Evolutionary conservation across 148 eudicot genomes (phyloP).

Genomic region (Amaranthus hypochondriacus): DNA sequence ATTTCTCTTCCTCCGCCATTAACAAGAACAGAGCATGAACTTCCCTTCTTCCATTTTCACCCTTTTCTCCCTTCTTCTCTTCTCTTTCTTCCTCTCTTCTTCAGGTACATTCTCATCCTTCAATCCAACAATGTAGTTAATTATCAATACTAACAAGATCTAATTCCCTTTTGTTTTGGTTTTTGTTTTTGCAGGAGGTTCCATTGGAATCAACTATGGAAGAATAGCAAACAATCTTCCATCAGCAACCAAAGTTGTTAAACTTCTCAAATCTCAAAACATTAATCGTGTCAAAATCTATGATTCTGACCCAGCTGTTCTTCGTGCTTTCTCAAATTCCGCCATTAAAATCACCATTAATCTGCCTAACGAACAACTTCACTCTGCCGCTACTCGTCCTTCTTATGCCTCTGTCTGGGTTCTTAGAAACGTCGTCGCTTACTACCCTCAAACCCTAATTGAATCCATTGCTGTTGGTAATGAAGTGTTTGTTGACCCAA

Average conservation of each 20-base stretch:
- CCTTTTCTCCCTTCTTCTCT: neutral
- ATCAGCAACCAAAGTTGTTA: slow-evolving; percentile 52
- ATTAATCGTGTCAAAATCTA: slow-evolving; percentile 66
- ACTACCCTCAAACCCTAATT: slow-evolving; percentile 60
- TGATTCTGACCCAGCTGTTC: slow-evolving; percentile 81
- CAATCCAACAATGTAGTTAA: neutral
- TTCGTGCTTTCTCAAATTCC: slow-evolving; percentile 50
- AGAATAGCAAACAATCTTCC: slow-evolving; percentile 83
- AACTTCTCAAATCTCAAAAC: slow-evolving; percentile 52
- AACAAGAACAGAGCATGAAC: neutral
- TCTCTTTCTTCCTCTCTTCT: neutral
- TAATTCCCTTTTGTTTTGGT: neutral
- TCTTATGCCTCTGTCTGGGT: slow-evolving; percentile 66
- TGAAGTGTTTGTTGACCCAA: slow-evolving; percentile 76
- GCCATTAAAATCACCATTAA: slow-evolving; percentile 57
- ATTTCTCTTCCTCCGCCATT: neutral
- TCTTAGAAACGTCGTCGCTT: slow-evolving; percentile 46
- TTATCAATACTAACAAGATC: neutral
- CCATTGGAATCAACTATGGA: slow-evolving; percentile 86
- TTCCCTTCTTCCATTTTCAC: neutral
- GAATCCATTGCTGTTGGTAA: slow-evolving; percentile 82
- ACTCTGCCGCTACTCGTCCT: slow-evolving; percentile 41
- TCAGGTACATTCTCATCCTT: slow-evolving; percentile 9
- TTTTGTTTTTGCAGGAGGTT: slow-evolving; percentile 37
- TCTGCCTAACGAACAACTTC: slow-evolving; percentile 79